phyloP scores from a whole-genome alignment of 2,329 filamentous ascomycete species.

The Ploettnerulaceae sp. region DNA sequence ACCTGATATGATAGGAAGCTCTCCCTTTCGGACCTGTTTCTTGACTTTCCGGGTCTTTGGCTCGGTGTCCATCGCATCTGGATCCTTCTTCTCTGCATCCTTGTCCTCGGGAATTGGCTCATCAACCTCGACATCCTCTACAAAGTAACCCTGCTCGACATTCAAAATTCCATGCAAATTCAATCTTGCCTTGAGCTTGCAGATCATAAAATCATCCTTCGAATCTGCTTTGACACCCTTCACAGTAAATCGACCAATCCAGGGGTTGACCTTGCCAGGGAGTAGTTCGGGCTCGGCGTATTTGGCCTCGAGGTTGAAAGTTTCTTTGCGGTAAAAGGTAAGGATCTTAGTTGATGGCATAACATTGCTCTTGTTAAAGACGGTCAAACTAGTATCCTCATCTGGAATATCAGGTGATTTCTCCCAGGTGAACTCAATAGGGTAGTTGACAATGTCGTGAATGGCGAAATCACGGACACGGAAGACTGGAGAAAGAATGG shows the following conservation, averaged over 20 bases:
- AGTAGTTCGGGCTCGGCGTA: slow-evolving; percentile 84
- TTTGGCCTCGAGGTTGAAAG: slow-evolving; percentile 91
- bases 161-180: slow-evolving; percentile 97
- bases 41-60: slow-evolving; percentile 93
- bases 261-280: slow-evolving; percentile 85
- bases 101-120: slow-evolving; percentile 78
- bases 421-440: slow-evolving; percentile 98
- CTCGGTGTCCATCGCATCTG: slow-evolving; percentile 84
- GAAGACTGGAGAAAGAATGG: slow-evolving; percentile 95
- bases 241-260: slow-evolving; percentile 96
- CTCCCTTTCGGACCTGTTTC: slow-evolving; percentile 98
- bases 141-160: slow-evolving; percentile 94
- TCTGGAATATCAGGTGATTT: slow-evolving; percentile 97
- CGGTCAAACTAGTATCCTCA: slow-evolving; percentile 93
- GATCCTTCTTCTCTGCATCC: slow-evolving; percentile 48
- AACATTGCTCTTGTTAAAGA: slow-evolving; percentile 95
- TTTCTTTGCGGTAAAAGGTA: slow-evolving; percentile 97
- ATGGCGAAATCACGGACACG: slow-evolving; percentile 96
- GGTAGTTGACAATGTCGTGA: slow-evolving; percentile 96
- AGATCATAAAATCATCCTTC: slow-evolving; percentile 98
- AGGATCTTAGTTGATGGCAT: slow-evolving; percentile 98
- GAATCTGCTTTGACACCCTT: slow-evolving; percentile 93
- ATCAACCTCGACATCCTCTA: slow-evolving; percentile 96
- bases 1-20: slow-evolving; percentile 79
- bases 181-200: slow-evolving; percentile 96